Conservation (phyloP, 2,329 filamentous ascomycete species). For the Pseudogymnoascus sp. region DNA sequence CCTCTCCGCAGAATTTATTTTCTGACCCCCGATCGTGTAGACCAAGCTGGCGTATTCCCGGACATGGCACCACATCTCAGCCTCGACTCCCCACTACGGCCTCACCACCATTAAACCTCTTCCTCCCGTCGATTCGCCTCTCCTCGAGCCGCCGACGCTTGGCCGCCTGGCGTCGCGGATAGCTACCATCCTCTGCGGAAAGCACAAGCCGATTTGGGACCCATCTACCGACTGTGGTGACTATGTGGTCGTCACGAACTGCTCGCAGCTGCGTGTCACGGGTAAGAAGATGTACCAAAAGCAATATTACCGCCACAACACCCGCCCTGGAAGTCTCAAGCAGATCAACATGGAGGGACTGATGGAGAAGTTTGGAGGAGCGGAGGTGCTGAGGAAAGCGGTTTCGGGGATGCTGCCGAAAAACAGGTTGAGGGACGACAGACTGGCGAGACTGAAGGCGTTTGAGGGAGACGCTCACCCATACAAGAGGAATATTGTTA, state of each 20-base stretch:
- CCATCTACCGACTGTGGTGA: constrained; percentile 98
- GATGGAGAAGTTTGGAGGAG: constrained; percentile 89
- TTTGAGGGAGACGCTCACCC: constrained; percentile 93
- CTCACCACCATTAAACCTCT: constrained; percentile 45
- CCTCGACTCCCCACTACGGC: constrained; percentile 55
- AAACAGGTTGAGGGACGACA: constrained; percentile 82
- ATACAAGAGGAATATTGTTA: constrained; percentile 80
- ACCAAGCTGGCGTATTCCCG: constrained; percentile 94
- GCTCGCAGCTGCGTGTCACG: constrained; percentile 77
- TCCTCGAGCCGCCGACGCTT: constrained; percentile 65
- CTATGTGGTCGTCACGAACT: constrained; percentile 93
- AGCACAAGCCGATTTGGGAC: constrained; percentile 97
- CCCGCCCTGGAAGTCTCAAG: constrained; percentile 78
- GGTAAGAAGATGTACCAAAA: constrained; percentile 93
- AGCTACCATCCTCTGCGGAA: constrained; percentile 87
- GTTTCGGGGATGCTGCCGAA: constrained; percentile 98
- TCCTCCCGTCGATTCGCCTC: constrained; percentile 30
- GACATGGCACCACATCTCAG: constrained; percentile 85
- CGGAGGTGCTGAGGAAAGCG: constrained; percentile 83
- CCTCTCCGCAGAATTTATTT: not conserved
- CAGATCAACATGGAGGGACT: constrained; percentile 90
- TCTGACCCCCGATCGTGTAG: constrained; percentile 39
- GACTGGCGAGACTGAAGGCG: constrained; percentile 83
- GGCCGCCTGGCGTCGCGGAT: constrained; percentile 85
- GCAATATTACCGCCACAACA: constrained; percentile 91